A percentile compares a stretch with the other conserved stretches of the same genome.
phyloP scores from a whole-genome alignment of 768 basidiomycete species.

The Mycena leptocephala region DNA sequence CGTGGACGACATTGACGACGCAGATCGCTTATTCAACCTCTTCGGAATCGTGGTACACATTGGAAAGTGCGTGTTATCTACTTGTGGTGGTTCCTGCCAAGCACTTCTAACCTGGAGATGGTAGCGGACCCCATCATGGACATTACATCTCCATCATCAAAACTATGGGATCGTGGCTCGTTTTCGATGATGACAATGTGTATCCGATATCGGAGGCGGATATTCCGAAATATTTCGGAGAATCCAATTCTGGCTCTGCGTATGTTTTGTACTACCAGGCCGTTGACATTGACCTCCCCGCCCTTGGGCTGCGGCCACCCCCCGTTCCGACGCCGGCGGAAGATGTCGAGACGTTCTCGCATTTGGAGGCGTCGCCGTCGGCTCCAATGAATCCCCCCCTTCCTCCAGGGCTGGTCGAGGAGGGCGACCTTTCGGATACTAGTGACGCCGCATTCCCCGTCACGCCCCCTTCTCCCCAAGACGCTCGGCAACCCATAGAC shows the following conservation, averaged over 20 bases:
- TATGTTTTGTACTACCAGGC: constrained; percentile 99
- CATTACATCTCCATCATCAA: constrained; percentile 98
- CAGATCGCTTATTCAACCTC: constrained; percentile 93
- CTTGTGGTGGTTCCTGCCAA: constrained; percentile 19
- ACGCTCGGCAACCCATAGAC: constrained; percentile 25
- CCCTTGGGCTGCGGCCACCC: constrained; percentile 74
- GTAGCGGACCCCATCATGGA: constrained; percentile 96
- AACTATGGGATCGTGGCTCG: constrained; percentile 86
- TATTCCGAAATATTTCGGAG: constrained; percentile 96
- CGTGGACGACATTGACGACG: constrained; percentile 92
- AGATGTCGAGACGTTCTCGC: constrained; percentile 40
- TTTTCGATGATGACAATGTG: constrained; percentile 97
- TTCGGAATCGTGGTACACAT: constrained; percentile 99
- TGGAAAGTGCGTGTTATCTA: constrained; percentile 86
- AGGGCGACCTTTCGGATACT: constrained; percentile 45
- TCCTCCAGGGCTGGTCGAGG: constrained; percentile 47
- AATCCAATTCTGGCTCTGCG: constrained; percentile 88
- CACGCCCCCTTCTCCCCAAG: constrained; percentile 39
- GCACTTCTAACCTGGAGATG: constrained; percentile 35
- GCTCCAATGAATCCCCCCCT: constrained; percentile 39
- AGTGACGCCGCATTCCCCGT: constrained; percentile 44
- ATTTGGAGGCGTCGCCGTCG: constrained; percentile 44
- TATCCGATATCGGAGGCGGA: constrained; percentile 91
- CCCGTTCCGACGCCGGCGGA: constrained; percentile 45
- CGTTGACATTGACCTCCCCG: constrained; percentile 83